These are phyloP conservation scores for Magnaporthiopsis poae DNA, from an alignment of 2,329 filamentous ascomycete species.

Conservation along the genomic window DNA sequence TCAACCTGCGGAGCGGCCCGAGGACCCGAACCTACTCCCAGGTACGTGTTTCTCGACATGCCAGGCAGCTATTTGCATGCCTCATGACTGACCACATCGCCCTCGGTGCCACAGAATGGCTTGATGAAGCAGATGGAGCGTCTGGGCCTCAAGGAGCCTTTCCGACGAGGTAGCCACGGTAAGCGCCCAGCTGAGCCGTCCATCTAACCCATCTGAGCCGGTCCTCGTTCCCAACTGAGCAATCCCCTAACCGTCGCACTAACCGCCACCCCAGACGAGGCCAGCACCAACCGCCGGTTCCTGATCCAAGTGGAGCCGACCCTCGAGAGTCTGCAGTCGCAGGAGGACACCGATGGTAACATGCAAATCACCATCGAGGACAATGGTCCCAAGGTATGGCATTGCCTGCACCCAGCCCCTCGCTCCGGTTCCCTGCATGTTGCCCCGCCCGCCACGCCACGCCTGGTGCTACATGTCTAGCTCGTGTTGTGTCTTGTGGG, in stretches of 20 bases:
- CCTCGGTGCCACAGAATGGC: slow-evolving; percentile 33
- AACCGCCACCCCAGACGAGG: slow-evolving; percentile 48
- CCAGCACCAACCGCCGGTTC: slow-evolving; percentile 62
- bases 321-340: slow-evolving; percentile 64
- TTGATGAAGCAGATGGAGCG: slow-evolving; percentile 44
- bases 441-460: slow-evolving; percentile 1
- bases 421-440: slow-evolving; percentile 1
- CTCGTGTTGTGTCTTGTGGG: neutral
- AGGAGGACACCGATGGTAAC: slow-evolving; percentile 89
- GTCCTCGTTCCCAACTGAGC: neutral
- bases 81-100: slow-evolving; percentile 3
- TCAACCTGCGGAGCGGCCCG: slow-evolving; percentile 33
- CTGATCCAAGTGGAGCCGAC: slow-evolving; percentile 80
- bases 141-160: slow-evolving; percentile 42
- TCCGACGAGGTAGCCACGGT: slow-evolving; percentile 46
- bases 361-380: slow-evolving; percentile 98
- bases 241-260: neutral
- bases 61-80: neutral
- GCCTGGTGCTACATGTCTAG: neutral
- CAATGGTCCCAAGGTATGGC: slow-evolving; percentile 69
- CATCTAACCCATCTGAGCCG: slow-evolving; percentile 5
- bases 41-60: slow-evolving; percentile 26
- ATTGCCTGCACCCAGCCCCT: neutral
- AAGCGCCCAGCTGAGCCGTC: neutral
- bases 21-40: slow-evolving; percentile 47